Conservation (phyloP, 208 protist genomes). For the Angomonas deanei region DNA sequence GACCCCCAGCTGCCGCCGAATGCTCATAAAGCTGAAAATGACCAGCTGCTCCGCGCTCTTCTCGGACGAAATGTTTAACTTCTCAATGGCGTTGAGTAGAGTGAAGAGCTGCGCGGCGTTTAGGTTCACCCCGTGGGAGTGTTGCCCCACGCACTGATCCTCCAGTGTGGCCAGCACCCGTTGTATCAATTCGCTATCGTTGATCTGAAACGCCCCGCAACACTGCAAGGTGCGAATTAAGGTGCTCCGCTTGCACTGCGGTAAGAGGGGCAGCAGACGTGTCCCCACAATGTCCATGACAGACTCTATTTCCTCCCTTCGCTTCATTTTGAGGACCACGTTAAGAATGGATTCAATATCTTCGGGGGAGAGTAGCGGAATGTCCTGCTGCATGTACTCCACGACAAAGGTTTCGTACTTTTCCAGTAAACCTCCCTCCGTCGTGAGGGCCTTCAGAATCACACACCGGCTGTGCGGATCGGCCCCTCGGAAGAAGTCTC, state of each 20-base stretch:
- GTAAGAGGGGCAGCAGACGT: conserved; percentile 42
- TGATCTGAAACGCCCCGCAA: conserved; percentile 45
- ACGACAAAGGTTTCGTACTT: conserved; percentile 48
- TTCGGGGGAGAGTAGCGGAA: conserved; percentile 58
- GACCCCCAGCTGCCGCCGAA: conserved; percentile 47
- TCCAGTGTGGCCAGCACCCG: conserved; percentile 35
- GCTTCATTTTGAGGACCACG: conserved; percentile 32
- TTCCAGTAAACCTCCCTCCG: conserved; percentile 28
- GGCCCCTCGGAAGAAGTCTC: conserved; percentile 24
- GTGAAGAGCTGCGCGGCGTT: conserved; percentile 52
- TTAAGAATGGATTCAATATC: conserved; percentile 74
- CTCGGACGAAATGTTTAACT: conserved; percentile 28
- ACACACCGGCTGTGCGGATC: conserved; percentile 83
- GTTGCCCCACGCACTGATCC: conserved; percentile 34
- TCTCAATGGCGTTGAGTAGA: conserved; percentile 48
- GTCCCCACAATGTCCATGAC: conserved; percentile 74
- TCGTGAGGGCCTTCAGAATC: conserved; percentile 56
- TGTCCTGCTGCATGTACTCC: conserved; percentile 24
- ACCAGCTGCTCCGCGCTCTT: conserved; percentile 34
- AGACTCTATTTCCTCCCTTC: conserved; percentile 33
- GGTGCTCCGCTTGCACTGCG: conserved; percentile 68
- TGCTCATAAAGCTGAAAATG: conserved; percentile 42
- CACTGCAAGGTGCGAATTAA: conserved; percentile 80
- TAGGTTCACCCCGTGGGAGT: conserved; percentile 34
- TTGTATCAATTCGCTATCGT: conserved; percentile 40